Evolutionary conservation across 2,329 filamentous ascomycete species (phyloP), one percentile per base, ranked within the genome.

Genomic region (Xylariaceae sp.): DNA sequence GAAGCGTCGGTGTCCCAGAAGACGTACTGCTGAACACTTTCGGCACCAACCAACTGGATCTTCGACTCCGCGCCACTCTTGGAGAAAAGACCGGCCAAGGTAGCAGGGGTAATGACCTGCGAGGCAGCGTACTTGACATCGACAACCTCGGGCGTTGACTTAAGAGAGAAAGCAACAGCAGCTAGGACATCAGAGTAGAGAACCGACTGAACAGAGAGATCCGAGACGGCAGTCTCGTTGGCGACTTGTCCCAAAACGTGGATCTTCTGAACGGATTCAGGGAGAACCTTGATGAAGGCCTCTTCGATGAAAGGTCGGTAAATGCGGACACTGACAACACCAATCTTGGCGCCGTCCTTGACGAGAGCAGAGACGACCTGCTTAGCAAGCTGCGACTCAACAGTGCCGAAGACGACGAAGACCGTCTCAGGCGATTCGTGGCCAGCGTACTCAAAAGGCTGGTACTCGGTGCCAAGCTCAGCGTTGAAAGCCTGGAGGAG

Each of bases 251-350:
- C 94, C 4, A 99, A 84, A 17, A 97, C 91, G 44, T 88, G 88
- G 65, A 99, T 82, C 63, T 83, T 88, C 75, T 84, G 85, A 51
- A 87, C 84, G 42, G 89, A 89, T 66, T 85, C 80, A 39, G 94
- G 92, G 34, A 99, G 82, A 9, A 84, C 83, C 66, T 88, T 86
- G 64, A 97, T 79, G 81, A 99, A 97, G 55, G 90, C 89, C 73
- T 97, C 92, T 77, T 99, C 94, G 37, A 94, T 85, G 71, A 99
- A 97, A 13, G 94, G 94, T 49, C 93, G 86, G 80, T 97, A 99
- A 57, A 99, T 82, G 64, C 94, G 89, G 51, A 97, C 93, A 69
- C 90, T 93, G 74, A 99, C 81, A 45, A 93, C 88, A 68, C 94
- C 94, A 62, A 97, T 84, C 76, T 87, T 90, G 71, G 83, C 82